phyloP scores from a whole-genome alignment of 176 grass and related monocot genomes.

The Tillandsia fasciculata region DNA sequence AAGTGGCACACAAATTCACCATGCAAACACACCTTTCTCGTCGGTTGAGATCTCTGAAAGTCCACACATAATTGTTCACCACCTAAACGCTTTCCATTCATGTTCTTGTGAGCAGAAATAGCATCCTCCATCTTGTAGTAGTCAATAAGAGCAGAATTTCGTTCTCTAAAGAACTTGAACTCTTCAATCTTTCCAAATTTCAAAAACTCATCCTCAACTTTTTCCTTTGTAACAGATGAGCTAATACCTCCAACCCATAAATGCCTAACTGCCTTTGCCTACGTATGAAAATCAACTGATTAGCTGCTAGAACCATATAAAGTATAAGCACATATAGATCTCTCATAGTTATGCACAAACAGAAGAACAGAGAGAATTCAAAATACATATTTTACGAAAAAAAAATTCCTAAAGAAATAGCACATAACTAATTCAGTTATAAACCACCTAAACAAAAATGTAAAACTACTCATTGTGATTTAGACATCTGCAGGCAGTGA shows the following conservation, averaged over 20 bases:
- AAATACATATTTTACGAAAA: too few relatives aligned
- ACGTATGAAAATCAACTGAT: too few relatives aligned
- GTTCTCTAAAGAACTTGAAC: constrained; percentile 49
- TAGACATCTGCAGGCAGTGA: too few relatives aligned
- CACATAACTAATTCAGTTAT: too few relatives aligned
- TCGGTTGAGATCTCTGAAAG: constrained; percentile 64
- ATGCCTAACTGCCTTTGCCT: constrained; percentile 75
- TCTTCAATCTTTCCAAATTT: constrained; percentile 75
- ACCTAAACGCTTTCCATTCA: constrained; percentile 63
- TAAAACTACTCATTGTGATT: too few relatives aligned
- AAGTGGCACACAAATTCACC: constrained; percentile 1
- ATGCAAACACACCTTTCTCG: constrained; percentile 46
- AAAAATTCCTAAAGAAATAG: too few relatives aligned
- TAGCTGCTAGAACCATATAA: too few relatives aligned
- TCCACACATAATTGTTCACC: constrained; percentile 82
- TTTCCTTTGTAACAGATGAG: constrained; percentile 48
- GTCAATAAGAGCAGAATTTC: constrained; percentile 60
- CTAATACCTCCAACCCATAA: constrained; percentile 86
- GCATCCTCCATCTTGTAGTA: constrained; percentile 75
- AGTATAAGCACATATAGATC: too few relatives aligned
- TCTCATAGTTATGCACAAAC: too few relatives aligned
- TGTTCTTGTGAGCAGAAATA: constrained; percentile 70
- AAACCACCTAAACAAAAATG: too few relatives aligned
- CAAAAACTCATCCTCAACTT: constrained; percentile 59
- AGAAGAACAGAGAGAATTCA: too few relatives aligned